Base-by-base conservation (phyloP, 2,329 filamentous ascomycete species). In the Chrysoporthe puriensis region DNA sequence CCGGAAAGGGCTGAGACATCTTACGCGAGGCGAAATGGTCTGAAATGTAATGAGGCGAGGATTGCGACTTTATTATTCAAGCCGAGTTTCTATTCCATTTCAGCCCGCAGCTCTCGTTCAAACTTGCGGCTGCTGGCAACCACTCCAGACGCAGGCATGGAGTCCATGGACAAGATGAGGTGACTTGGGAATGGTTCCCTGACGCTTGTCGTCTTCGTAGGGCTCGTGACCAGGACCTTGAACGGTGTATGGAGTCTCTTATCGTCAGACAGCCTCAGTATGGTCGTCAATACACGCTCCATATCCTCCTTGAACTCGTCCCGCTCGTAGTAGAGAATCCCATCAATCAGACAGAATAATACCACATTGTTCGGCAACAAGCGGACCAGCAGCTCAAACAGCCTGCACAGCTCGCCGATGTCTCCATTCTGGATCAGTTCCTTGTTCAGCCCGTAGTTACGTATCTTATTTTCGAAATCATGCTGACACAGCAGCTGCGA, bases 211-310 rank as follows among this genome's bases (percentile, higher is more conserved):
- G 50, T 66, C 34, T n/a, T 16, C 2, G 42, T 66, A 2, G 64
- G 64, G n/a, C 58, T 66, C 6, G 64, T 66, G 9, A 66, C 18
- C 18, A 66, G 32, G 26, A 66, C 8, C n/a, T 62, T 62, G 2
- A 50, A 9, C 32, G 62, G 42, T 13, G 43, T 43, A 9, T 58
- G 48, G 7, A 42, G 18, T 11, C 34, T 59, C 4, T 46, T n/a
- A 26, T 67, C 65, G 4, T 36, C 43, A 1, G 57, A 48, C 3
- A 67, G 3, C 1, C 60, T 42, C 44, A 54, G 4, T 7, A 64
- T 26, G 14, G 56, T 56, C 5, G 26, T 8, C 43, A 63, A 3
- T 13, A 67, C 52, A 7, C 44, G 46, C 2, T 56, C 52, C 32
- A 32, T 50, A 14, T 57, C 50, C 0, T 48, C 11, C 9, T 14